Evolutionary conservation across 225 moss, liverwort and hornwort species (phyloP), one percentile per base, ranked within the genome.

Genomic region (Straminergon stramineum): DNA sequence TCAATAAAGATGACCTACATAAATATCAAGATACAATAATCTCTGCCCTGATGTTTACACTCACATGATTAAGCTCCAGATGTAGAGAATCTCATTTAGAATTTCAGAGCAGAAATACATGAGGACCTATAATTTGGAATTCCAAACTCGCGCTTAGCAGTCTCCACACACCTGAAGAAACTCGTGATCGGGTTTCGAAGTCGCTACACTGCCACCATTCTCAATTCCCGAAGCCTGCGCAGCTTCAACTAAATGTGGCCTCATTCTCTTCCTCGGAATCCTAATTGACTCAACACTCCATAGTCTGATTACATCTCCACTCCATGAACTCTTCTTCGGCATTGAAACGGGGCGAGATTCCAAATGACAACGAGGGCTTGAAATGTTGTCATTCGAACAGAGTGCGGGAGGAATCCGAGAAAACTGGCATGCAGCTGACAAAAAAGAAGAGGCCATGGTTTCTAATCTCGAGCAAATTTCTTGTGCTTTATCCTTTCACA

Each of bases 131-230:
- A 90, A 37, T 45, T 61, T 69, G 45, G 31, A 56, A 52, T 39
- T 39, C 64, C 48, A 76, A 69, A 62, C 41, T 90, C 65, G 51
- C 24, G 56, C 84, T 84, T 53, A 45, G 75, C 69, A 62, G 32
- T 70, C 55, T 81, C 74, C 53, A 74, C 62, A 71, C 69, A 94
- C 94, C 94, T 94, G 86, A 82, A 94, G 93, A 92, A 93, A 93
- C 73, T 92, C 93, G 56, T 85, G 88, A 87, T 67, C 86, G 30
- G 67, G 84, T 48, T 77, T 89, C 52, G 91, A 91, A 81, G 92
- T 85, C 55, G 75, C 75, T 32, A 75, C 81, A 81, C 67, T 83
- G 20, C 90, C 90, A 64, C 90, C 88, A 71, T 84, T 89, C 78
- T 89, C 94, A 77, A 87, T 67, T 85, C 90, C 94, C 89, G 86